A percentile compares a stretch with the other conserved stretches of the same genome.
phyloP scores from a whole-genome alignment of 257 asterid genomes.

The Knoxia roxburghii region DNA sequence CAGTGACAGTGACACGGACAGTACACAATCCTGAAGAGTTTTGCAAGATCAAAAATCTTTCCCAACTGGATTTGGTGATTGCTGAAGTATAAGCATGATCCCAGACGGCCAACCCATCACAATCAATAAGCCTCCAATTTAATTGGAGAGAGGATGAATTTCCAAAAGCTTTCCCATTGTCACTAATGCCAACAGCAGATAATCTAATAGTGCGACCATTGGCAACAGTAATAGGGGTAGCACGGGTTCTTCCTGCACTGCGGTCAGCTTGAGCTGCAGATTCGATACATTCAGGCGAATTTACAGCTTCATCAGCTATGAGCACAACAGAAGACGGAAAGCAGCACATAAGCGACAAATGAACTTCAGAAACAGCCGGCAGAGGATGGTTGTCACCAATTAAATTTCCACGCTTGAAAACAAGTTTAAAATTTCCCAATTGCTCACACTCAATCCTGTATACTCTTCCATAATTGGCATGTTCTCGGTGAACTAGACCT shows the following conservation, averaged over 20 bases:
- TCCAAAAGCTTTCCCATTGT: slow-evolving; percentile 68
- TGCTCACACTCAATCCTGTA: slow-evolving; percentile 67
- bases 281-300: slow-evolving; percentile 43
- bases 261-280: slow-evolving; percentile 72
- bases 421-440: slow-evolving; percentile 56
- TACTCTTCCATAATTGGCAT: slow-evolving; percentile 39
- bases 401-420: slow-evolving; percentile 79
- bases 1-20: slow-evolving; percentile 52
- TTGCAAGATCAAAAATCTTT: slow-evolving; percentile 64
- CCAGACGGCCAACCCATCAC: slow-evolving; percentile 60
- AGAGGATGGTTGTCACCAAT: slow-evolving; percentile 63
- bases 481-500: slow-evolving; percentile 23
- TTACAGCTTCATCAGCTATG: slow-evolving; percentile 66
- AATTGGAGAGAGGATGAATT: slow-evolving; percentile 77
- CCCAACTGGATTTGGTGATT: slow-evolving; percentile 63
- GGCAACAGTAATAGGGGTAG: slow-evolving; percentile 65
- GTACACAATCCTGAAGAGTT: slow-evolving; percentile 68
- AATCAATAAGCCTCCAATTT: slow-evolving; percentile 61
- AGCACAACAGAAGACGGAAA: slow-evolving; percentile 67
- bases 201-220: slow-evolving; percentile 77
- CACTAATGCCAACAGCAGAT: slow-evolving; percentile 74
- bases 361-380: slow-evolving; percentile 72
- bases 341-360: slow-evolving; percentile 51
- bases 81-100: slow-evolving; percentile 38
- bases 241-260: slow-evolving; percentile 49